phyloP scores from a whole-genome alignment of 306 rosid genomes.

The Purshia tridentata region DNA sequence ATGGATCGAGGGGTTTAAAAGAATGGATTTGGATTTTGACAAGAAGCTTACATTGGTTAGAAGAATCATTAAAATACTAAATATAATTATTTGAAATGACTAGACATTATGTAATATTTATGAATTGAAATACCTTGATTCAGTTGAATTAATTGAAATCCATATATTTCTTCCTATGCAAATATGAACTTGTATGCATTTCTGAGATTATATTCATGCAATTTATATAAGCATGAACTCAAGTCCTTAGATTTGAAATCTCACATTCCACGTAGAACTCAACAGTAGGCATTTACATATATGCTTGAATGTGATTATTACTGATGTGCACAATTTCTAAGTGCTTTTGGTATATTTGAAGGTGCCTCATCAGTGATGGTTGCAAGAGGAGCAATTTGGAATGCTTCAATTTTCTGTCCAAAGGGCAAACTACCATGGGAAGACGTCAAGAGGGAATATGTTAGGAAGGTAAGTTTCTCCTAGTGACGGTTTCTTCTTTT shows the following conservation, averaged over 20 bases:
- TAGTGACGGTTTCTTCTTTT: background rate
- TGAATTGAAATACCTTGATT: background rate
- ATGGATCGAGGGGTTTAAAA: background rate
- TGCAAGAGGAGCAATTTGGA: constrained; percentile 97
- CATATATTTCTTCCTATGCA: background rate
- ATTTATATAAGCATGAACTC: background rate
- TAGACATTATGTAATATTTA: background rate
- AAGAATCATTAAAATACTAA: background rate
- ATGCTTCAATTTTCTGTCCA: constrained; percentile 79
- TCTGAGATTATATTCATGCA: background rate
- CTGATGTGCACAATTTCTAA: background rate
- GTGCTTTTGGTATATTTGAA: too few relatives aligned
- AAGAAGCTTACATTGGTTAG: background rate
- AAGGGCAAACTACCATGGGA: constrained; percentile 58
- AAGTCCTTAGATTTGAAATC: background rate
- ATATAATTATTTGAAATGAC: background rate
- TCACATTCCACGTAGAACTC: background rate
- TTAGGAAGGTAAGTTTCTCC: constrained; percentile 57
- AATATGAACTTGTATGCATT: background rate
- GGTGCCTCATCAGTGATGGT: constrained; percentile 89
- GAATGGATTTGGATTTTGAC: background rate
- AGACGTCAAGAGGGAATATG: constrained; percentile 63
- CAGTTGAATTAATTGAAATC: background rate
- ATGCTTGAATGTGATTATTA: background rate
- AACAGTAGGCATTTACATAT: background rate